These are phyloP conservation scores for Paecilomyces fulvus DNA, from an alignment of 2,329 filamentous ascomycete species.

Conservation along the genomic window DNA sequence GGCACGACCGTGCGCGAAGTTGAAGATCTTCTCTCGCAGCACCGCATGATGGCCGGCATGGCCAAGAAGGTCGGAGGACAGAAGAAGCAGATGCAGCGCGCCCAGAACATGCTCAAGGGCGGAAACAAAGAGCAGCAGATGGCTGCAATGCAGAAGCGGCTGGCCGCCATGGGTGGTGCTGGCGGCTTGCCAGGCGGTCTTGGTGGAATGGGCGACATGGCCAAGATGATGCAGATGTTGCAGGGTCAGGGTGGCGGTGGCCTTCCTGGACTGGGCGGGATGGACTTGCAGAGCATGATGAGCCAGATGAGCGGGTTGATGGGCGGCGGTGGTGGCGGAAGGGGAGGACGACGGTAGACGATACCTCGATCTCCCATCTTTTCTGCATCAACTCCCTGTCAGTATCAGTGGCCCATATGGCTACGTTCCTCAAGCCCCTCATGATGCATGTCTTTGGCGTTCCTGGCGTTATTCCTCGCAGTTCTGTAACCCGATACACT, in stretches of 20 bases:
- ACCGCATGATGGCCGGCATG: slow-evolving; percentile 98
- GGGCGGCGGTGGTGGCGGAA: slow-evolving; percentile 28
- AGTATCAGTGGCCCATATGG: background rate
- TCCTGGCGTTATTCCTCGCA: background rate
- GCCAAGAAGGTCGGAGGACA: slow-evolving; percentile 98
- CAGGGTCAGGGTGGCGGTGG: slow-evolving; percentile 62
- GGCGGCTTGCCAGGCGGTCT: slow-evolving; percentile 48
- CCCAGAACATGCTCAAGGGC: slow-evolving; percentile 82
- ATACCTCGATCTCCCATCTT: background rate
- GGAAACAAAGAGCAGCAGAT: slow-evolving; percentile 89
- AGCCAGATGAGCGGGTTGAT: slow-evolving; percentile 63
- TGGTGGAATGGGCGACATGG: slow-evolving; percentile 69
- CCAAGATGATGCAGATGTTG: slow-evolving; percentile 97
- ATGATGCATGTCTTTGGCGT: background rate
- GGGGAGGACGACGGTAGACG: slow-evolving; percentile 9
- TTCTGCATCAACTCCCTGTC: background rate
- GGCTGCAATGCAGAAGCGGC: slow-evolving; percentile 91
- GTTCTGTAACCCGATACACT: background rate
- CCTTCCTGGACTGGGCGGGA: slow-evolving; percentile 51
- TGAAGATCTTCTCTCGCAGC: slow-evolving; percentile 93
- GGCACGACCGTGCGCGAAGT: slow-evolving; percentile 89
- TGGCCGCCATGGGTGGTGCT: slow-evolving; percentile 83
- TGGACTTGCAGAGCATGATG: slow-evolving; percentile 65
- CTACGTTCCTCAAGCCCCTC: background rate
- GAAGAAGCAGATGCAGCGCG: slow-evolving; percentile 95